Evolutionary conservation across 441 rosid species (phyloP), one percentile per base, ranked within the genome.

Genomic region (Pelargonium australe): DNA sequence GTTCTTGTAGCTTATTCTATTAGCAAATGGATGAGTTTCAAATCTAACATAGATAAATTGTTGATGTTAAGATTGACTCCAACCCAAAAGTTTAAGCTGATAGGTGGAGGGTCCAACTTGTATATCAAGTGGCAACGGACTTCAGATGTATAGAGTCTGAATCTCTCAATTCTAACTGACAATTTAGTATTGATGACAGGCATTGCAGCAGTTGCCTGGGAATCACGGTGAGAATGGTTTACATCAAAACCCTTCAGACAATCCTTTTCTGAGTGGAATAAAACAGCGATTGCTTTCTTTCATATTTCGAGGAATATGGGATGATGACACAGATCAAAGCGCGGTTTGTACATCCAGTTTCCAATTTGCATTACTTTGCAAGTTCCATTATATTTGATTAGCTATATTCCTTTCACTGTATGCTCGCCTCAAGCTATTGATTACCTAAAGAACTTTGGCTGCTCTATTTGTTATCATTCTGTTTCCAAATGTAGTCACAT

Each of bases 231-330:
- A 83, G 66, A 84, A 81, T 73, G 77, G 75, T 73, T 64, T 79
- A 68, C 80, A 73, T 53, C 72, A 64, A 57, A 77, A 67, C 66
- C 92, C 80, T 82, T 44, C 76, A 69, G 83, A 80, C 53, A 79
- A 69, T 73, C 67, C 80, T 67, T 86, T 90, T 80, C 82, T 95
- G 72, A 85, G 85, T 80, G 97, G 98, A 67, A 81, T 95, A 71
- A 95, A 95, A 80, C 98, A 92, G 68, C 89, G 98, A 2, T 75
- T 92, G 77, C 97, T 95, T 75, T 95, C 99, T 11, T 95, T 92
- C 75, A 85, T 95, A 78, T 95, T 89, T 71, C 83, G 80, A 76
- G 89, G 85, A 82, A 82, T 80, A 80, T 90, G 96, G 96, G 86
- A 83, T 69, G 92, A 90, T 74, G 95, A 92, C 80, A 74, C 82